Conservation (phyloP, 805 yeast species). For the Metschnikowia hibisci region DNA sequence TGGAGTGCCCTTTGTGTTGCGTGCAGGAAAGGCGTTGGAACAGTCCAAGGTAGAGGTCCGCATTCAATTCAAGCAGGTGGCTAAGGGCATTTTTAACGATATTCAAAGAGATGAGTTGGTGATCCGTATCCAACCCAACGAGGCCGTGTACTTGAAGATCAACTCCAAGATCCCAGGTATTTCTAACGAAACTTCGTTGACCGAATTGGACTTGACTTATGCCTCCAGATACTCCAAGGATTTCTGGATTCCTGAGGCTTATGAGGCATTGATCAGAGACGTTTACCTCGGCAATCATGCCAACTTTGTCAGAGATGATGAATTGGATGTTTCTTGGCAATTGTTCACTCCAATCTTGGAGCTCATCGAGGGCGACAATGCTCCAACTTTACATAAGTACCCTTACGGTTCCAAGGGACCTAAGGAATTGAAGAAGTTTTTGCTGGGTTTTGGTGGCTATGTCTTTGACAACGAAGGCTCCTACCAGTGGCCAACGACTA, state of each 20-base stretch:
- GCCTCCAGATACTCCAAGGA: constrained; percentile 69
- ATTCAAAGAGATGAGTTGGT: constrained; percentile 92
- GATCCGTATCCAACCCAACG: constrained; percentile 90
- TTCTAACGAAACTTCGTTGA: constrained; percentile 72
- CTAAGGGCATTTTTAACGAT: constrained; percentile 73
- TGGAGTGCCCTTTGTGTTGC: constrained; percentile 91
- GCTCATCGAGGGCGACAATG: constrained; percentile 66
- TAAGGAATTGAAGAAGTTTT: constrained; percentile 51
- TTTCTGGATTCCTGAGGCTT: constrained; percentile 96
- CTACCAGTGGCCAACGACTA: constrained; percentile 91
- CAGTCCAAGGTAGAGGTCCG: constrained; percentile 94
- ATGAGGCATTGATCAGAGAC: constrained; percentile 92
- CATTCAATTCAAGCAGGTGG: constrained; percentile 84
- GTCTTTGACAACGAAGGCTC: constrained; percentile 55
- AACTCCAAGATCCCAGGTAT: constrained; percentile 94
- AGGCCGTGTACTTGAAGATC: constrained; percentile 88
- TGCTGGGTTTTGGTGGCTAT: constrained; percentile 64
- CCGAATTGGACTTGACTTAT: constrained; percentile 89
- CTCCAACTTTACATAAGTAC: constrained; percentile 65
- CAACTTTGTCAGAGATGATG: constrained; percentile 97
- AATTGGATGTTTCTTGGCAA: constrained; percentile 88
- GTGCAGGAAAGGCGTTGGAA: constrained; percentile 98
- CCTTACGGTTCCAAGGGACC: constrained; percentile 95
- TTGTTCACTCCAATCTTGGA: constrained; percentile 89
- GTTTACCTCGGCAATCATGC: constrained; percentile 90